Evolutionary conservation across 495 filamentous ascomycete genomes (phyloP).

Genomic region (Aspergillus nidulans): DNA sequence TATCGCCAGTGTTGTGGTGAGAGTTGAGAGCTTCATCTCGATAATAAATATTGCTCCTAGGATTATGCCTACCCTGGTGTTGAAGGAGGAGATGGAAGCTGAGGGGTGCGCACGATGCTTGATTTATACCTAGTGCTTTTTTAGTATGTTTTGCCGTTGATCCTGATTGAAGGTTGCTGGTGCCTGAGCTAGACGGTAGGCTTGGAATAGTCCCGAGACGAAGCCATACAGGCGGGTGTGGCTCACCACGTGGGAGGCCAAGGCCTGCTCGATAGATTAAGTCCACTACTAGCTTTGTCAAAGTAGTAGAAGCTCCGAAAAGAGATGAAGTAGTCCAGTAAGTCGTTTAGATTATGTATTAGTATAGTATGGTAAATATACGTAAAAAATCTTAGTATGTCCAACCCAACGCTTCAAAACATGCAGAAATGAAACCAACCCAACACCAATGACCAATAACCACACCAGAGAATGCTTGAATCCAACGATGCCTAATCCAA

Average conservation of each 20-base stretch:
- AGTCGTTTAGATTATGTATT: slow-evolving; percentile 19
- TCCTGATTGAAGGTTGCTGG: background rate
- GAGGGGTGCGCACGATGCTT: background rate
- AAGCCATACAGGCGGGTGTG: background rate
- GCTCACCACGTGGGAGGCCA: slow-evolving; percentile 7
- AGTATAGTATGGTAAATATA: slow-evolving; percentile 16
- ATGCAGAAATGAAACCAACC: slow-evolving; percentile 7
- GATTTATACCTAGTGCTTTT: background rate
- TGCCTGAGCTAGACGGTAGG: background rate
- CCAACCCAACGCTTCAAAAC: slow-evolving; percentile 19
- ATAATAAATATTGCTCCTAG: background rate
- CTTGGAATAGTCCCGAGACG: background rate
- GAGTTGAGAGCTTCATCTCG: slow-evolving; percentile 28
- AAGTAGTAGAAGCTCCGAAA: slow-evolving; percentile 2
- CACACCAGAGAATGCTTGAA: background rate
- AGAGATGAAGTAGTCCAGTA: background rate
- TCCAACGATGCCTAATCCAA: background rate
- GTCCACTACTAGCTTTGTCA: background rate
- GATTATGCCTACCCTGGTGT: background rate
- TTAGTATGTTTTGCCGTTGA: background rate
- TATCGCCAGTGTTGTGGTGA: slow-evolving; percentile 21
- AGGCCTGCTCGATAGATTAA: background rate
- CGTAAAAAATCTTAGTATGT: slow-evolving; percentile 20
- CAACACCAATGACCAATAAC: slow-evolving; percentile 10
- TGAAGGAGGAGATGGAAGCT: background rate